Evolutionary conservation across 768 basidiomycete species (phyloP).

Genomic region (Gelatoporia subvermispora): DNA sequence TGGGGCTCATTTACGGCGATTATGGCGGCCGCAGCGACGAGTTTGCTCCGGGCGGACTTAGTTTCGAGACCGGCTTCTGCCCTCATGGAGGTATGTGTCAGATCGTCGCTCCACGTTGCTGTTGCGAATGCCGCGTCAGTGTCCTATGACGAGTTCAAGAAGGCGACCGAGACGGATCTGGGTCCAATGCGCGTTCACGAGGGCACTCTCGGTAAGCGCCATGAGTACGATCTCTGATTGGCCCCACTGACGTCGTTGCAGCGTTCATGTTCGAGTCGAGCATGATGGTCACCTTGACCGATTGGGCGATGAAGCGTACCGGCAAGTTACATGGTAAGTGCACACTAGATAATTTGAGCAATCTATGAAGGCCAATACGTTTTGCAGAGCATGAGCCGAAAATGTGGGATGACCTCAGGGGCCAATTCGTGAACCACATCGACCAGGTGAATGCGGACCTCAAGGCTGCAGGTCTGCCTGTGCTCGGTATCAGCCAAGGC

Average conservation of each 20-base stretch:
- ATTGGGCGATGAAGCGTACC: slow-evolving; percentile 55
- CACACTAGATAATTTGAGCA: not conserved
- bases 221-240: not conserved
- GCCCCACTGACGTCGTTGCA: slow-evolving; percentile 12
- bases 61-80: slow-evolving; percentile 60
- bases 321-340: slow-evolving; percentile 53
- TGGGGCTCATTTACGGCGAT: slow-evolving; percentile 59
- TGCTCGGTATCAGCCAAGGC: too few relatives aligned
- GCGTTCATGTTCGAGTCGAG: slow-evolving; percentile 65
- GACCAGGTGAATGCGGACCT: slow-evolving; percentile 43
- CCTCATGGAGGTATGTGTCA: slow-evolving; percentile 52
- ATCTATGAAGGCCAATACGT: not conserved
- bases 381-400: slow-evolving; percentile 52
- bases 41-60: slow-evolving; percentile 58
- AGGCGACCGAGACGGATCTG: slow-evolving; percentile 49
- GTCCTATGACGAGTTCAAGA: slow-evolving; percentile 56
- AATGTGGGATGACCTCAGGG: slow-evolving; percentile 63
- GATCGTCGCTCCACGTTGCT: not conserved
- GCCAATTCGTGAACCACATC: slow-evolving; percentile 53
- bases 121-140: slow-evolving; percentile 27
- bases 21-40: slow-evolving; percentile 61
- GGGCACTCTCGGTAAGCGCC: slow-evolving; percentile 44
- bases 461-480: slow-evolving; percentile 17
- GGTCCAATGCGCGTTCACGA: slow-evolving; percentile 47
- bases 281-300: slow-evolving; percentile 59